phyloP scores from a whole-genome alignment of 1,139 yeast genomes.

The Geotrichum fermentans region DNA sequence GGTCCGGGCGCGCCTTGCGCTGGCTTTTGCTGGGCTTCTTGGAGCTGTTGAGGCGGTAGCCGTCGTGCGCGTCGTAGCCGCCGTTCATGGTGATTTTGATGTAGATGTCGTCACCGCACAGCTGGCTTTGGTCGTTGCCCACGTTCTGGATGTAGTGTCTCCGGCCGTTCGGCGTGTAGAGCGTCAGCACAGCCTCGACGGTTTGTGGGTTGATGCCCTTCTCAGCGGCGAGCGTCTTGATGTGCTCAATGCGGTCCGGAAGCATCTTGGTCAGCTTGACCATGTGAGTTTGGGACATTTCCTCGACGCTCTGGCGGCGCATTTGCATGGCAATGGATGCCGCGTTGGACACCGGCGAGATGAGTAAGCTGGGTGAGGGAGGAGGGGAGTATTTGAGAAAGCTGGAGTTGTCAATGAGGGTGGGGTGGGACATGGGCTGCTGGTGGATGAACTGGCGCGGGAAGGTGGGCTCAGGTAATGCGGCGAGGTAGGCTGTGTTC shows the following conservation, averaged over 20 bases:
- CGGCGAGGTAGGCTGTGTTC: background rate
- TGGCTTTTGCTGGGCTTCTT: constrained; percentile 19
- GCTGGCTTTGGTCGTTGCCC: constrained; percentile 8
- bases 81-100: constrained; percentile 33
- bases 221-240: constrained; percentile 30
- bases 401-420: constrained; percentile 3
- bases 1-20: constrained; percentile 28
- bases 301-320: constrained; percentile 14
- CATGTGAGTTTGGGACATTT: constrained; percentile 19
- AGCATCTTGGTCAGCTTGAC: constrained; percentile 29
- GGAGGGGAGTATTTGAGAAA: constrained; percentile 12
- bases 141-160: constrained; percentile 11
- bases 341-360: constrained; percentile 8
- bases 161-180: constrained; percentile 25
- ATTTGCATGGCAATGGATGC: constrained; percentile 5
- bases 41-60: constrained; percentile 5
- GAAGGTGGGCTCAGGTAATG: constrained; percentile 6
- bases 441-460: constrained; percentile 11
- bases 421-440: constrained; percentile 6
- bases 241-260: constrained; percentile 28
- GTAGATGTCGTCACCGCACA: constrained; percentile 30
- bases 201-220: constrained; percentile 35
- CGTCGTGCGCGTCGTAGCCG: constrained; percentile 24
- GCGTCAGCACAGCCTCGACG: constrained; percentile 33
- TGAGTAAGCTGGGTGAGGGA: constrained; percentile 9